Base-by-base conservation (phyloP, 495 filamentous ascomycete genomes). In the Lophium mytilinum region DNA sequence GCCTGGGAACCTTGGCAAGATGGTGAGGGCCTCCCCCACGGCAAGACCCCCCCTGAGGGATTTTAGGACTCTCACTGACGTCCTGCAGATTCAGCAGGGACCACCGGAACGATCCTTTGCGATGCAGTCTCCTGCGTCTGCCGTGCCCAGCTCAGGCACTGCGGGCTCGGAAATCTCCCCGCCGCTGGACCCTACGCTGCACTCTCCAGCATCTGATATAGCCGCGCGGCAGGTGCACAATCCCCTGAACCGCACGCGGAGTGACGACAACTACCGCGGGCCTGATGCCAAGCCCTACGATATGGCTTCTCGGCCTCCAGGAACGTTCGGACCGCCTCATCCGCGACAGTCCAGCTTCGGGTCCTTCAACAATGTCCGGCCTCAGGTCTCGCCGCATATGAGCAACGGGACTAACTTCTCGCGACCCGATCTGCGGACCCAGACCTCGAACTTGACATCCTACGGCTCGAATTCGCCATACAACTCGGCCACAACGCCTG, bases 381-480 rank as follows among this genome's bases (percentile, higher is more conserved):
- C 56, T 49, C 56, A 59, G 37, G 56, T 59, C 45, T 56, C 56
- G 24, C 56, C 61, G 41, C 61, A 63, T 43, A 40, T 59, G 52
- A 56, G 48, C 61, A 63, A 63, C 43, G 56, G 52, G 8, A 48
- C 45, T 7, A 63, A 59, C 49, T 59, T 59, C 49, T 43, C 40
- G 21, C 45, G 61, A 18, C 61, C 61, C 33, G 61, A 59, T 33
- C 33, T 63, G 33, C 56, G 56, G 21, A 48, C 61, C 14, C 61
- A 63, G 40, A 63, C 61, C 11, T 59, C 61, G 7, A 63, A 60
- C 45, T 24, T 63, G 35, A 56, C 62, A 15, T 52, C 53, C 11
- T 65, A 65, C 39, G 58, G 58, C 37, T 57, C 56, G n/a, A 61
- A 54, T 41, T 64, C 64, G 42, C 62, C 64, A 0, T 67, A 64